Conservation (phyloP, 208 protist genomes). For the Tritrichomonas foetus region DNA sequence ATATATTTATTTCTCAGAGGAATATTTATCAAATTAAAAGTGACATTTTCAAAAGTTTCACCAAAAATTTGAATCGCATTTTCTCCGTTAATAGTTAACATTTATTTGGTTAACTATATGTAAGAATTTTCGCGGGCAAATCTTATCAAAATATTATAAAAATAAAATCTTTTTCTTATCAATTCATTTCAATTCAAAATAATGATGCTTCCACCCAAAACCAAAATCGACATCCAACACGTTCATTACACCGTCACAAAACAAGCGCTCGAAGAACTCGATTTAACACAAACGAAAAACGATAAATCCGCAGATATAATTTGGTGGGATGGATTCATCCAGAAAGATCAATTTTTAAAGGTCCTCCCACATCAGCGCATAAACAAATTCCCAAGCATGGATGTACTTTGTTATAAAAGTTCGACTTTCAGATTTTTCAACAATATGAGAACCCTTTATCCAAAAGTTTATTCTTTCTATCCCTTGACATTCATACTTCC, state of each 20-base stretch:
- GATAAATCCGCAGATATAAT: not conserved
- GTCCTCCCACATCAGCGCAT: not conserved
- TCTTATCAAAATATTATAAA: no score
- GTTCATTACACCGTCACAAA: not conserved
- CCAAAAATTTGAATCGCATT: no score
- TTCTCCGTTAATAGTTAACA: no score
- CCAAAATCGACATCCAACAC: not conserved
- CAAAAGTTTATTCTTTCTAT: not conserved
- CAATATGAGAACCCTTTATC: not conserved
- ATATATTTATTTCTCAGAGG: no score
- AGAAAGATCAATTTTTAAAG: not conserved
- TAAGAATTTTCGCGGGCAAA: no score
- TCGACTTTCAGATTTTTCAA: not conserved
- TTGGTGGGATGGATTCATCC: not conserved
- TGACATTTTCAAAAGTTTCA: no score
- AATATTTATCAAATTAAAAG: no score
- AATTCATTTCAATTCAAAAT: no score
- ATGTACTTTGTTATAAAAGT: not conserved
- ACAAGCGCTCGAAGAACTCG: not conserved
- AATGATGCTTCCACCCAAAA: no score
- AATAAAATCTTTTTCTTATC: no score
- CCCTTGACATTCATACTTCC: not conserved
- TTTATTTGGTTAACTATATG: no score
- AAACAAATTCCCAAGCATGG: not conserved
- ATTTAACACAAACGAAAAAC: not conserved